Evolutionary conservation across 2,329 filamentous ascomycete species (phyloP).

Genomic region (Mollisiaceae sp.): DNA sequence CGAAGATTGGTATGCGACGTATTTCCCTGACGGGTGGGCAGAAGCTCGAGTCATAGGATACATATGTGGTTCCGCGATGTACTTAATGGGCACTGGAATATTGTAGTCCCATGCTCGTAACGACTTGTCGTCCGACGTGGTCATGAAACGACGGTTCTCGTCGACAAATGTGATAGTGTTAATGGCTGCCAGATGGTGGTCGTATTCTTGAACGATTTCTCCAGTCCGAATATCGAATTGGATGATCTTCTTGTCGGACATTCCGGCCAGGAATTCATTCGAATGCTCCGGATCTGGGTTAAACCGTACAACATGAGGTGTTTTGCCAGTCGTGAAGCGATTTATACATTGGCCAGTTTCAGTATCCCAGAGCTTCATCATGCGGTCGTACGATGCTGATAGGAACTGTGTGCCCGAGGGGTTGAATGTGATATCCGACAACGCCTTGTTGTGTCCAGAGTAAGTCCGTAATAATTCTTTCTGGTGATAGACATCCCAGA

Average conservation of each 20-base stretch:
- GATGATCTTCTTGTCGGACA: constrained; percentile 99
- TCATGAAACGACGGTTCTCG: constrained; percentile 93
- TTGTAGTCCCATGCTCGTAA: constrained; percentile 98
- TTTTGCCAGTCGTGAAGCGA: constrained; percentile 92
- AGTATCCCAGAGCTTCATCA: constrained; percentile 98
- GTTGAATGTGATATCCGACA: constrained; percentile 91
- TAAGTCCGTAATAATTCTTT: constrained; percentile 90
- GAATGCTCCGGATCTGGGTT: constrained; percentile 79
- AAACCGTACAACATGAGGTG: constrained; percentile 92
- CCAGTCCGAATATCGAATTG: constrained; percentile 88
- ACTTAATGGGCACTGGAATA: constrained; percentile 97
- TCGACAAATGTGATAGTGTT: constrained; percentile 98
- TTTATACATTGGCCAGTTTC: constrained; percentile 89
- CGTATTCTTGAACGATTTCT: constrained; percentile 93
- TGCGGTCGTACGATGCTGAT: constrained; percentile 89
- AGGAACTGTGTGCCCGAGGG: constrained; percentile 82
- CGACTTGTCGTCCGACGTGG: constrained; percentile 95
- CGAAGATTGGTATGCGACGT: constrained; percentile 88
- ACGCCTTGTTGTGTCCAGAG: constrained; percentile 84
- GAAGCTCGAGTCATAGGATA: constrained; percentile 90
- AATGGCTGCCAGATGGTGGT: constrained; percentile 96
- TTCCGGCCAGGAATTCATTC: constrained; percentile 92
- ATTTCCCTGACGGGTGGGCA: constrained; percentile 87
- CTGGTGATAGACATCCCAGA: constrained; percentile 94
- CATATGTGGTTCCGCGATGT: constrained; percentile 97